These are phyloP conservation scores for Aspergillus thermomutatus DNA, from an alignment of 2,329 filamentous ascomycete species.

Conservation along the genomic window DNA sequence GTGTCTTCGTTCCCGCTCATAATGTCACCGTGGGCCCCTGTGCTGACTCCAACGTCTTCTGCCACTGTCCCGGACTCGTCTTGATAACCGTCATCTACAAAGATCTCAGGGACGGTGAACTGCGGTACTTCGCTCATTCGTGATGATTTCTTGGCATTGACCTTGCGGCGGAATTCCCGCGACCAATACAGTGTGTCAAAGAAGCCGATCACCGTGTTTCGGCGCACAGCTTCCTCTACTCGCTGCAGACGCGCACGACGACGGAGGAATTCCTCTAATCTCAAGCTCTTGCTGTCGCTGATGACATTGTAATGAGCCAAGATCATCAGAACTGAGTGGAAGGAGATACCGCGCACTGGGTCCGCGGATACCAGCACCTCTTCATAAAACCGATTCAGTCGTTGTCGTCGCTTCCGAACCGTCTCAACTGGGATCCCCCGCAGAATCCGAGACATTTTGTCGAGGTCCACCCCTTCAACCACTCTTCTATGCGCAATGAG, in stretches of 20 bases:
- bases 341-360: slow-evolving; percentile 82
- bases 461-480: slow-evolving; percentile 64
- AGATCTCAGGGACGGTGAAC: slow-evolving; percentile 83
- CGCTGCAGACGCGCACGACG: slow-evolving; percentile 86
- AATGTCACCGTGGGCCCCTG: slow-evolving; percentile 4
- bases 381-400: slow-evolving; percentile 94
- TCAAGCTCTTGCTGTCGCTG: slow-evolving; percentile 91
- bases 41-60: slow-evolving; percentile 13
- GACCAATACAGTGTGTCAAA: slow-evolving; percentile 92
- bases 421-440: slow-evolving; percentile 68
- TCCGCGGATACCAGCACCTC: slow-evolving; percentile 94
- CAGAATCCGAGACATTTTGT: slow-evolving; percentile 70
- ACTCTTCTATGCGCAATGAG: slow-evolving; percentile 36
- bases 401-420: slow-evolving; percentile 70
- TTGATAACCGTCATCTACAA: slow-evolving; percentile 69
- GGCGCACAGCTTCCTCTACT: slow-evolving; percentile 89
- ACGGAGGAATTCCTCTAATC: slow-evolving; percentile 89
- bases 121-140: slow-evolving; percentile 76
- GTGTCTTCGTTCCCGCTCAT: slow-evolving; percentile 16
- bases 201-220: slow-evolving; percentile 87
- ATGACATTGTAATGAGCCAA: slow-evolving; percentile 98
- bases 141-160: slow-evolving; percentile 68
- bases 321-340: slow-evolving; percentile 90
- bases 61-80: slow-evolving; percentile 37
- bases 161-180: slow-evolving; percentile 71